Percentiles rank a stretch among this genome's conserved stretches.
phyloP scores from a whole-genome alignment of 805 yeast genomes.

The Scheffersomyces amazonensis region DNA sequence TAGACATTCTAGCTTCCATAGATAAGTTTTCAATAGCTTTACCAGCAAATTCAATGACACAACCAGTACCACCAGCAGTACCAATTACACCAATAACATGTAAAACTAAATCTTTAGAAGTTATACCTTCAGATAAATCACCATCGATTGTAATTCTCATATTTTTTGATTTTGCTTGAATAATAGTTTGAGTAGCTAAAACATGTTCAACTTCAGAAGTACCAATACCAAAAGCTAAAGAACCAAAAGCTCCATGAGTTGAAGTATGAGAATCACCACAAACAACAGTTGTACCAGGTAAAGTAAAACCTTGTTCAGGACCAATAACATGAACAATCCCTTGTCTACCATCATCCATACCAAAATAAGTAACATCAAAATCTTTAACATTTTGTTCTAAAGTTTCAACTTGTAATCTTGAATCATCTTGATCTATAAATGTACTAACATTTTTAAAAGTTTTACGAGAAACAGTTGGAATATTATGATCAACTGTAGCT shows the following conservation, averaged over 20 bases:
- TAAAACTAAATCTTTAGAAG: conserved; percentile 91
- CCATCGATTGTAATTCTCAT: conserved; percentile 90
- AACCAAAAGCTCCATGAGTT: conserved; percentile 98
- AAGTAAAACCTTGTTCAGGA: conserved; percentile 97
- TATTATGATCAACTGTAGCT: conserved; percentile 96
- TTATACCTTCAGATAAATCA: conserved; percentile 80
- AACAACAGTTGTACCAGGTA: conserved; percentile 98
- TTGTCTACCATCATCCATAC: conserved; percentile 92
- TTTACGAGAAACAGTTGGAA: conserved; percentile 88
- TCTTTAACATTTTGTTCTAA: conserved; percentile 89
- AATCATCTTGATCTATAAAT: conserved; percentile 87
- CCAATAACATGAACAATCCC: conserved; percentile 99
- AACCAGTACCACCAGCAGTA: conserved; percentile 99
- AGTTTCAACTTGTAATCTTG: conserved; percentile 88
- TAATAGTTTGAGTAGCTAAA: conserved; percentile 92
- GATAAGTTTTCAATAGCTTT: conserved; percentile 84
- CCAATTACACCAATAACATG: conserved; percentile 97
- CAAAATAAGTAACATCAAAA: conserved; percentile 87
- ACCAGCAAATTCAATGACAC: conserved; percentile 96
- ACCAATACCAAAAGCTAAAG: conserved; percentile 98
- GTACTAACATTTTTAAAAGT: conserved; percentile 69
- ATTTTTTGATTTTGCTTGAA: conserved; percentile 93
- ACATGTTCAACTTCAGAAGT: conserved; percentile 99
- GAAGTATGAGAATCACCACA: conserved; percentile 99
- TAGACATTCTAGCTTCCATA: conserved; percentile 99